Evolutionary conservation across 352 stramenopile genomes (phyloP).

Genomic region (Phytopythium ostracodes): DNA sequence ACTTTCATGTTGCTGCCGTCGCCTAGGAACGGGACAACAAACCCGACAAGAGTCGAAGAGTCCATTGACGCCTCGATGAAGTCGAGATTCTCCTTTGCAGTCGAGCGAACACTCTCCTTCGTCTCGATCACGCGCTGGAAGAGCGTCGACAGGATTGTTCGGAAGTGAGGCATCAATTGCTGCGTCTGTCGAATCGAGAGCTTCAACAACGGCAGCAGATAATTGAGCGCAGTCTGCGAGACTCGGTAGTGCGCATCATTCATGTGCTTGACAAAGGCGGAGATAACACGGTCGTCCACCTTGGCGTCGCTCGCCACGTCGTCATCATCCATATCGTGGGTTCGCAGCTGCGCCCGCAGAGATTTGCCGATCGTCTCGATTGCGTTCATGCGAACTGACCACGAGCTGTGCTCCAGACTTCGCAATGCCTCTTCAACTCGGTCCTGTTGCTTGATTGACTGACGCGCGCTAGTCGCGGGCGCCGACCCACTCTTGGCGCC

Average conservation of each 20-base stretch:
- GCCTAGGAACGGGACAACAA: constrained; percentile 54
- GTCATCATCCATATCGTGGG: constrained; percentile 7
- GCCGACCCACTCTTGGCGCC: neutral
- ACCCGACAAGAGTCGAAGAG: constrained; percentile 31
- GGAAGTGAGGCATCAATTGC: constrained; percentile 46
- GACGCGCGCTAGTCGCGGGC: neutral
- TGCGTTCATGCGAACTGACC: constrained; percentile 65
- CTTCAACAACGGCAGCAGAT: constrained; percentile 49
- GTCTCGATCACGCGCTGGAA: constrained; percentile 78
- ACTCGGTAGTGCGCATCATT: constrained; percentile 74
- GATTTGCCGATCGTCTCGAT: constrained; percentile 39
- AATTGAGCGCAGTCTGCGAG: constrained; percentile 57
- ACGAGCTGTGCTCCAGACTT: constrained; percentile 46
- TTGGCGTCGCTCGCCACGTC: constrained; percentile 21
- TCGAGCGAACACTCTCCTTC: constrained; percentile 51
- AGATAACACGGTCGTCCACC: constrained; percentile 54
- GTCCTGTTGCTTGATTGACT: constrained; percentile 14
- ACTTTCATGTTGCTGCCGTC: constrained; percentile 83
- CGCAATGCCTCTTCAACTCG: constrained; percentile 52
- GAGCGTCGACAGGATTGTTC: constrained; percentile 51
- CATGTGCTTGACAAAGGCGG: constrained; percentile 56
- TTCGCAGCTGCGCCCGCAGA: constrained; percentile 15
- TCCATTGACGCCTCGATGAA: constrained; percentile 51
- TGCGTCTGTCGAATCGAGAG: constrained; percentile 25
- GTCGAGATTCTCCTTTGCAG: constrained; percentile 61